Evolutionary conservation across 768 basidiomycete species (phyloP), one percentile per base, ranked within the genome.

Genomic region (Butyriboletus loyo): DNA sequence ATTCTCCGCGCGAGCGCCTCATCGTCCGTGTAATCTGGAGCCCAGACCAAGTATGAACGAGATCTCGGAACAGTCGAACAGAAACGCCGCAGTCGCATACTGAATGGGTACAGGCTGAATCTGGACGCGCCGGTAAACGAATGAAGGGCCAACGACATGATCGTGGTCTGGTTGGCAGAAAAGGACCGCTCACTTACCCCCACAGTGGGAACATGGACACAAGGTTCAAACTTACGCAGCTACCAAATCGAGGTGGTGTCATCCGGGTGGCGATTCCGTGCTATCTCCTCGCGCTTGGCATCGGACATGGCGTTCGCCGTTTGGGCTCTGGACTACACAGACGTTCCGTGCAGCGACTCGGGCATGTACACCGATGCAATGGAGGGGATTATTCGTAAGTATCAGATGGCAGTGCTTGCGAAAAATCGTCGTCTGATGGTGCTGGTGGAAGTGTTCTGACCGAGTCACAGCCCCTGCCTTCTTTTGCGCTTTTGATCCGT

Each of bases 321-420:
- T 34, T 87, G 82, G 58, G 85, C 85, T 2, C 86, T 86, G 2
- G 86, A 89, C 63, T 78, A 76, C 54, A 75, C 78, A 9, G 82
- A 84, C 27, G 73, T 75, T 70, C 74, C 5, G 83, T 86, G 7
- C 74, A 86, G 24, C 49, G 67, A 4, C 65, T 85, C 13, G 77
- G 72, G 38, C 72, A 60, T 7, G 74, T 73, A 17, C 72, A 72
- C 43, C 64, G 57, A 31, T 60, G 66, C 71, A 36, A 64, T 59
- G 19, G 65, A 66, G 3, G 83, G 82, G 0, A 53, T 75, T 43
- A 68, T 85, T 43, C 79, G 85, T 85, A 64, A 60, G 83, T 71
- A 21, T 19, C 19, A 9, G 11, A 21, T 22, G 40, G 37, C 52
- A 27, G 46, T 34, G 40, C 34, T 45, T 25, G 31, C 15, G 19